Percentiles rank a stretch among this genome's conserved stretches.
Conservation (phyloP, 495 filamentous ascomycete species). For the Xylaria scruposa region DNA sequence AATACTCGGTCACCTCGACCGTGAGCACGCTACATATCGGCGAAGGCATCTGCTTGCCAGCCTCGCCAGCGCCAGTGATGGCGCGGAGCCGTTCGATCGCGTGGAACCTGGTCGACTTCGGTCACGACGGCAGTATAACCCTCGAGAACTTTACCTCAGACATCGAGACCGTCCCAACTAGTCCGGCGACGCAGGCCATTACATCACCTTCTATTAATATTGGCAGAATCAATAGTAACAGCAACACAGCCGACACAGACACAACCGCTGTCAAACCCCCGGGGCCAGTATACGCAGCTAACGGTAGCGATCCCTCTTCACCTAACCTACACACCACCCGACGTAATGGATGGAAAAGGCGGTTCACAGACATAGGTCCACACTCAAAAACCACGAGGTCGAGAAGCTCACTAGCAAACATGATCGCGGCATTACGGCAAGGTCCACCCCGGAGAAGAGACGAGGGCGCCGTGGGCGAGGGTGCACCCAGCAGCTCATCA, state of each 20-base stretch:
- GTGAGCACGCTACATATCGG: constrained; percentile 36
- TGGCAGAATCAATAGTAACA: not conserved
- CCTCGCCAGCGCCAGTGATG: not conserved
- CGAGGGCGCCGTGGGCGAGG: constrained; percentile 16
- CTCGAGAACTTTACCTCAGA: not conserved
- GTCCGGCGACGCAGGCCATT: constrained; percentile 21
- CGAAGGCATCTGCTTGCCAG: constrained; percentile 13
- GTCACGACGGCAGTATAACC: constrained; percentile 25
- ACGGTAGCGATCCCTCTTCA: not conserved
- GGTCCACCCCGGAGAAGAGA: constrained; percentile 30
- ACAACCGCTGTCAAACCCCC: not conserved
- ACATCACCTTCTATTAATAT: not conserved
- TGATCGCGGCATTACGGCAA: constrained; percentile 39
- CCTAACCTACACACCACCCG: not conserved
- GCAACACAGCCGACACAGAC: not conserved
- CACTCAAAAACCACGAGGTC: not conserved
- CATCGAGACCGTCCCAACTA: constrained; percentile 10
- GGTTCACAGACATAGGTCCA: not conserved
- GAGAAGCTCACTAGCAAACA: constrained; percentile 29
- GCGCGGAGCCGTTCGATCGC: constrained; percentile 35
- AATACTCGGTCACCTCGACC: constrained; percentile 40
- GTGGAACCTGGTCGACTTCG: constrained; percentile 48
- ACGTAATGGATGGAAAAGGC: not conserved
- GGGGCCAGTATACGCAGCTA: not conserved
- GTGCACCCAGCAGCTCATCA: constrained; percentile 25